Conservation (phyloP, 2,329 filamentous ascomycete genomes). For the Penicillium polonicum region DNA sequence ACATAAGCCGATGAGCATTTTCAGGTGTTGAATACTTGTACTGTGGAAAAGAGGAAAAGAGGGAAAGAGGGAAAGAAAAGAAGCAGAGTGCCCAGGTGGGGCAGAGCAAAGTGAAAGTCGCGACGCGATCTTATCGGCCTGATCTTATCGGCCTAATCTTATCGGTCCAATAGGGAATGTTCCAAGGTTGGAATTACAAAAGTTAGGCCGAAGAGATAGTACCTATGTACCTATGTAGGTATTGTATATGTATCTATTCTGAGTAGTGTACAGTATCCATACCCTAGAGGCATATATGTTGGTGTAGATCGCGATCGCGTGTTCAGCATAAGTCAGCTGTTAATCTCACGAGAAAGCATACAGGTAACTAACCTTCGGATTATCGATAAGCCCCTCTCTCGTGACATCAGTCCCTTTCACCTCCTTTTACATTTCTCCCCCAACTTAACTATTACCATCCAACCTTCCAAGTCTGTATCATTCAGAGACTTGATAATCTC, state of each 20-base stretch:
- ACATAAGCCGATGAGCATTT: constrained; percentile 54
- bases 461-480: not conserved
- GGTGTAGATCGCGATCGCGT: not conserved
- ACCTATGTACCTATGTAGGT: too few relatives aligned
- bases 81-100: not conserved
- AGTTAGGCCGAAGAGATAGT: not conserved
- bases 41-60: not conserved
- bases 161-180: constrained; percentile 1
- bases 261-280: not conserved
- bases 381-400: not conserved
- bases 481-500: not conserved
- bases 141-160: constrained; percentile 1
- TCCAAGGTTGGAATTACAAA: not conserved
- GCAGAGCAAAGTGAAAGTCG: not conserved
- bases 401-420: constrained; percentile 1
- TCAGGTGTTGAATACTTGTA: not conserved
- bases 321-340: not conserved
- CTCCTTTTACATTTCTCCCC: not conserved
- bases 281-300: not conserved
- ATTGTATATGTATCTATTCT: not conserved
- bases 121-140: constrained; percentile 6
- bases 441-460: not conserved
- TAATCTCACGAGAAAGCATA: not conserved
- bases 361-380: not conserved
- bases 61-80: constrained; percentile 1